Percentiles rank a stretch among this genome's conserved stretches.
Conservation (phyloP, 495 filamentous ascomycete species). For the Viridothelium virens region DNA sequence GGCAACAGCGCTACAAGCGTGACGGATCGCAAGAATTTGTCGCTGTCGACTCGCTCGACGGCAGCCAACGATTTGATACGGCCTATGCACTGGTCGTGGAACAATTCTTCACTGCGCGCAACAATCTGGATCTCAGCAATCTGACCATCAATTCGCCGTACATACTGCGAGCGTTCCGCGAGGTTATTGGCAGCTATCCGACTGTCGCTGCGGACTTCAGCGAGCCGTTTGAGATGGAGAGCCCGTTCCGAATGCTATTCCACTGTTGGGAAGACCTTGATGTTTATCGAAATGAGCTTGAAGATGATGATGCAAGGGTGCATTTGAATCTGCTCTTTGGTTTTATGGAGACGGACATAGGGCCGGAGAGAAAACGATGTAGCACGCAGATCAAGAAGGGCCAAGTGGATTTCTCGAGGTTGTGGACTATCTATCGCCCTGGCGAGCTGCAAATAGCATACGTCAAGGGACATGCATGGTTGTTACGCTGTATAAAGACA, state of each 20-base stretch:
- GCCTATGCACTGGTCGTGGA: constrained; percentile 37
- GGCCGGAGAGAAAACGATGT: constrained; percentile 18
- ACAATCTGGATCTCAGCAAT: constrained; percentile 28
- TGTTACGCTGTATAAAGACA: constrained; percentile 19
- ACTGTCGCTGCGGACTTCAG: constrained; percentile 33
- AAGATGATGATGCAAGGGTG: constrained; percentile 28
- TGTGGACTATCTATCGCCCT: constrained; percentile 30
- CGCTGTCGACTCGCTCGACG: constrained; percentile 14
- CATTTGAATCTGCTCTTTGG: constrained; percentile 31
- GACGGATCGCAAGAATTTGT: constrained; percentile 13
- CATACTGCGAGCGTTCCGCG: constrained; percentile 31
- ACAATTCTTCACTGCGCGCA: constrained; percentile 26
- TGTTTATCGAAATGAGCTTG: constrained; percentile 29
- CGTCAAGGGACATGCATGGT: constrained; percentile 20
- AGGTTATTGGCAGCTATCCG: constrained; percentile 38
- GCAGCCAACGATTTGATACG: constrained; percentile 4
- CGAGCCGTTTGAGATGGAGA: constrained; percentile 27
- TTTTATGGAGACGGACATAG: constrained; percentile 26
- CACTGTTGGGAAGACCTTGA: constrained; percentile 29
- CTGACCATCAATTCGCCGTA: constrained; percentile 41
- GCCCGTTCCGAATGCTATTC: constrained; percentile 28
- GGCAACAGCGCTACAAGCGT: constrained; percentile 19
- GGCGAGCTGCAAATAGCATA: constrained; percentile 20
- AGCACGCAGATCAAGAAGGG: constrained; percentile 19
- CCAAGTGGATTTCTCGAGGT: constrained; percentile 20